Conservation (phyloP, 2,329 filamentous ascomycete genomes). For the Sclerotiophoma versabilis region DNA sequence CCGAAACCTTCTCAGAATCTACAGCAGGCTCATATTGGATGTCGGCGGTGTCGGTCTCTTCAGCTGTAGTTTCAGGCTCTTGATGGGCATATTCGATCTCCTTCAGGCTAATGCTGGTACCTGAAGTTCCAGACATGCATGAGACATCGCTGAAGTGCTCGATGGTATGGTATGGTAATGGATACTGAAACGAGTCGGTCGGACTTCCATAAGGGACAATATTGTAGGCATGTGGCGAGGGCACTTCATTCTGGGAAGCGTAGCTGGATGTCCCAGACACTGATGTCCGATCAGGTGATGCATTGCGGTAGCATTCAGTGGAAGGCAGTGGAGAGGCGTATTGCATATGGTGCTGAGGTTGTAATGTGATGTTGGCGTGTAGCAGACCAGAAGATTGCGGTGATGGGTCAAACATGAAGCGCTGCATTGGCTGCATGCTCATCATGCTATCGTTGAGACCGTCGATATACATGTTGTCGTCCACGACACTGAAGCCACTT, state of each 20-base stretch:
- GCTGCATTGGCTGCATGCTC: conserved; percentile 42
- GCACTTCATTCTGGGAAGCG: conserved; percentile 39
- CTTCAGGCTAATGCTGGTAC: conserved; percentile 35
- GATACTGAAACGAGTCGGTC: conserved; percentile 24
- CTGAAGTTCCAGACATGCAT: conserved; percentile 21
- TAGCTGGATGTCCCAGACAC: conserved; percentile 42
- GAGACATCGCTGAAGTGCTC: conserved; percentile 25
- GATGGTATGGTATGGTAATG: conserved; percentile 26
- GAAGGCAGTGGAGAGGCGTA: conserved; percentile 35
- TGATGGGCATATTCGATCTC: conserved; percentile 45
- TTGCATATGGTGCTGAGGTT: conserved; percentile 23
- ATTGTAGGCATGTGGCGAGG: conserved; percentile 33
- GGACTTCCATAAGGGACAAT: conserved; percentile 28
- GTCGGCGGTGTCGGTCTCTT: conserved; percentile 34
- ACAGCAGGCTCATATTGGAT: conserved; percentile 31
- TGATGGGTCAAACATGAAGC: conserved; percentile 42
- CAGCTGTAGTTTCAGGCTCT: conserved; percentile 31
- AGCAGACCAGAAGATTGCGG: conserved; percentile 38
- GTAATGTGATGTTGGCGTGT: conserved; percentile 34
- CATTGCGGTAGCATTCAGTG: conserved; percentile 30
- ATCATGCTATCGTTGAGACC: conserved; percentile 28
- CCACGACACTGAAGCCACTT: conserved; percentile 19
- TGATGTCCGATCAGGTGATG: conserved; percentile 46
- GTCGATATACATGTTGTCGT: conserved; percentile 29
- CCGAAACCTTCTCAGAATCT: conserved; percentile 20